phyloP scores from a whole-genome alignment of 2,329 filamentous ascomycete genomes.

The Curvularia eragrostidis region DNA sequence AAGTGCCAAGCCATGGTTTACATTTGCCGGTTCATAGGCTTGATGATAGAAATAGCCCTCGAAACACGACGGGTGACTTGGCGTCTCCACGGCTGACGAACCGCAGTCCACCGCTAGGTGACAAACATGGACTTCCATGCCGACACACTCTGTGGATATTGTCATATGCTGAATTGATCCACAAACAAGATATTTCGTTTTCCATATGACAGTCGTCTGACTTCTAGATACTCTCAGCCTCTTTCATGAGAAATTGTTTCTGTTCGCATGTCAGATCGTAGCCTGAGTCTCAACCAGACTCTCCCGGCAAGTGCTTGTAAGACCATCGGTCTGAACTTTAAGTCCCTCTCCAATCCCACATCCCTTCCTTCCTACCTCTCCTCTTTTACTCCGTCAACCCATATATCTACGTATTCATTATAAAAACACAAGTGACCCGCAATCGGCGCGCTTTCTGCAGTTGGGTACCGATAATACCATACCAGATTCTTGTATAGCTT shows the following conservation, averaged over 20 bases:
- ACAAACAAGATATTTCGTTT: not conserved
- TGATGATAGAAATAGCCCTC: not conserved
- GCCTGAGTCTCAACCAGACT: not conserved
- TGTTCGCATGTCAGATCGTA: not conserved
- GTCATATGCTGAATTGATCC: not conserved
- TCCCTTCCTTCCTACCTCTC: slow-evolving; percentile 10
- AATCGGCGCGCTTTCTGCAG: slow-evolving; percentile 62
- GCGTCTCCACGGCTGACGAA: not conserved
- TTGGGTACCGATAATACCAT: slow-evolving; percentile 69
- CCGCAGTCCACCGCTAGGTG: not conserved
- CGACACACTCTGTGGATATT: not conserved
- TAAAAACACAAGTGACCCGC: slow-evolving; percentile 69
- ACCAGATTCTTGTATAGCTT: slow-evolving; percentile 59
- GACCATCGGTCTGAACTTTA: not conserved
- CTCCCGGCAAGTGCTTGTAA: not conserved
- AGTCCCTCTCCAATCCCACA: not conserved
- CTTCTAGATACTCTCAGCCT: not conserved
- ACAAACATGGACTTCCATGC: not conserved
- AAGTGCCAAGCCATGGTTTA: not conserved
- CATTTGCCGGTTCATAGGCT: not conserved
- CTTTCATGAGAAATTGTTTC: not conserved
- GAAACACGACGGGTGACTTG: not conserved
- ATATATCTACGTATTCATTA: slow-evolving; percentile 72
- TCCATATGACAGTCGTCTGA: not conserved
- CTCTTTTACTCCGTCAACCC: slow-evolving; percentile 60